Base-by-base conservation (phyloP, 179 eudicot genomes). In the Beta corolliflora region DNA sequence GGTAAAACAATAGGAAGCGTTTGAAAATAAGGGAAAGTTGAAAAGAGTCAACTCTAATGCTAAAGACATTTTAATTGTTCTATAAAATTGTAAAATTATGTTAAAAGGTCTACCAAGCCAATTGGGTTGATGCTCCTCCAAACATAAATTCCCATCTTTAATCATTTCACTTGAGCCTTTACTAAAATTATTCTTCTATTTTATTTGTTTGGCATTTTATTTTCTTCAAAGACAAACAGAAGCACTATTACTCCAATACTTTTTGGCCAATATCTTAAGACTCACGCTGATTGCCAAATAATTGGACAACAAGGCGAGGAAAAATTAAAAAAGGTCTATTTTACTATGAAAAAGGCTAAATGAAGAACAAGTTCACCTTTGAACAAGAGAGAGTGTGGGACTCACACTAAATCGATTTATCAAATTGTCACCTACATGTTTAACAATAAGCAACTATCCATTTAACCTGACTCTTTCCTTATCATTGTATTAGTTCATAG, bases 11-110 rank as follows among this genome's bases (percentile, higher is more conserved):
- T 61, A 77, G 55, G 44, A 67, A 71, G 71, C 60, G 81, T 72
- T 48, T 81, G 81, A 65, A 85, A 85, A 89, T 84, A 81, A 84
- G 82, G 86, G 76, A 74, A 81, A 67, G 53, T 64, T 56, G 72
- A 77, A 50, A 76, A 76, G 73, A 81, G 80, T 76, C 84, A 58
- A 76, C 80, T 48, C 23, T 58, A 60, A 59, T 64, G 69, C 77
- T 23, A 45, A 77, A 45, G 25, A 65, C 41, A 73, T 76, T 36
- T 64, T 0, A 36, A 36, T 36, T 36, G 41, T 36, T 36, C 41
- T 36, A 3, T 48, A 0, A 48, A 48, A 48, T 48, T 48, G 19
- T 19, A 29, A 41, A 53, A 9, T 10, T 64, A 41, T 67, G 68
- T 54, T 63, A 75, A 14, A 5, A 48, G 53, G 65, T 58, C 58